Percentiles rank a stretch among this genome's conserved stretches.
phyloP scores from a whole-genome alignment of 192 early-diverging fungal species.

The Coemansia sp. region DNA sequence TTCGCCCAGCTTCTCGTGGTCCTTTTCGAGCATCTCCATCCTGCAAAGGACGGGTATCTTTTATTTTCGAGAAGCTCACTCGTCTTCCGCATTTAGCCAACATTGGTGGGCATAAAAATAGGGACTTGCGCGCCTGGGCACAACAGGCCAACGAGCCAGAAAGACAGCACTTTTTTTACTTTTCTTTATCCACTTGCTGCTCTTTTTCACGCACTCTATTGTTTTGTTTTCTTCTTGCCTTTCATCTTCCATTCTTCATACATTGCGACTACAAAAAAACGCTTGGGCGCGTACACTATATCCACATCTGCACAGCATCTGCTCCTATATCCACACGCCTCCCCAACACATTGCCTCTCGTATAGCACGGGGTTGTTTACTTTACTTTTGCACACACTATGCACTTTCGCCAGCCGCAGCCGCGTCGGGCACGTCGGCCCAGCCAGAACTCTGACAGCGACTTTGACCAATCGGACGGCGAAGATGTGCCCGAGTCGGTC shows the following conservation, averaged over 20 bases:
- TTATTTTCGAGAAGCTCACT: not conserved
- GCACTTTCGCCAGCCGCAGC: slow-evolving; percentile 37
- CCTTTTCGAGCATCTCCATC: not conserved
- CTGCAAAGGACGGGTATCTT: not conserved
- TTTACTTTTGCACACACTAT: slow-evolving; percentile 14
- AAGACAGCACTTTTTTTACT: not conserved
- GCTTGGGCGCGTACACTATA: no score
- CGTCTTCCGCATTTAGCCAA: slow-evolving; percentile 5
- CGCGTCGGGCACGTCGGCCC: slow-evolving; percentile 35
- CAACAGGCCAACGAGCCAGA: not conserved
- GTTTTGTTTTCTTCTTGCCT: slow-evolving; percentile 2
- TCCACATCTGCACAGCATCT: no score
- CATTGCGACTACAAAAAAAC: not conserved
- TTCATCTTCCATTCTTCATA: slow-evolving; percentile 1
- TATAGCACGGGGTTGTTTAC: no score
- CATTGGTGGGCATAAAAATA: not conserved
- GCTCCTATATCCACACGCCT: not conserved
- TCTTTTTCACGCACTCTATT: not conserved
- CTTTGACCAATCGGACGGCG: slow-evolving; percentile 47
- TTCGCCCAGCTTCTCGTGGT: not conserved
- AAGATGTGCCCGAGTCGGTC: slow-evolving; percentile 52
- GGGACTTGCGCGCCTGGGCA: slow-evolving; percentile 1
- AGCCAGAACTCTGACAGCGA: slow-evolving; percentile 41
- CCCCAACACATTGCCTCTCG: slow-evolving; percentile 1
- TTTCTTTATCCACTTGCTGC: not conserved